Conservation (phyloP, 2,329 filamentous ascomycete species). For the Fulvia fulva region DNA sequence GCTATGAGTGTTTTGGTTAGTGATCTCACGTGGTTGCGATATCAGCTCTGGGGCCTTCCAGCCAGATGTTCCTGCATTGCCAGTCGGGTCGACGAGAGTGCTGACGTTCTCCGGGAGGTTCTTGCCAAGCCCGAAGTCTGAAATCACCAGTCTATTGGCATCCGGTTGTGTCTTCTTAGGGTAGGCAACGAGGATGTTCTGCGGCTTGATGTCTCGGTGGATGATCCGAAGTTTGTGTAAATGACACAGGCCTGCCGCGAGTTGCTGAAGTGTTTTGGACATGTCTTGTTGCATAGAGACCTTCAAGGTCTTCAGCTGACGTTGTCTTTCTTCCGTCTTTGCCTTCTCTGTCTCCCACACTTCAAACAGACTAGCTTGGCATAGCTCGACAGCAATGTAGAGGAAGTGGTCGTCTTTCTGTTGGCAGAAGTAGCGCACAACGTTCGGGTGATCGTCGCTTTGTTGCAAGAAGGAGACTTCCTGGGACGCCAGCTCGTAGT, state of each 20-base stretch:
- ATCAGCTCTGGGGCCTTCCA: slow-evolving; percentile 96
- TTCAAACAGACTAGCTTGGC: slow-evolving; percentile 88
- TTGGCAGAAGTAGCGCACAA: slow-evolving; percentile 94
- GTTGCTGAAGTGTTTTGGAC: slow-evolving; percentile 77
- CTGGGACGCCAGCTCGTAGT: slow-evolving; percentile 91
- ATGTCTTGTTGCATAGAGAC: slow-evolving; percentile 70
- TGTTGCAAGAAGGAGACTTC: slow-evolving; percentile 87
- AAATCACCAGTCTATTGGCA: slow-evolving; percentile 82
- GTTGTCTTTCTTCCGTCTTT: slow-evolving; percentile 38
- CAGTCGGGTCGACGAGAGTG: slow-evolving; percentile 90
- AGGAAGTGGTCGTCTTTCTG: slow-evolving; percentile 84
- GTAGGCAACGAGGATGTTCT: slow-evolving; percentile 84
- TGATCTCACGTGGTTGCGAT: slow-evolving; percentile 50
- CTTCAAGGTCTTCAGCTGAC: slow-evolving; percentile 56
- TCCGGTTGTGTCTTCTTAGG: slow-evolving; percentile 62
- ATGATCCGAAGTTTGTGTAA: slow-evolving; percentile 91
- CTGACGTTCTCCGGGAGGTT: slow-evolving; percentile 92
- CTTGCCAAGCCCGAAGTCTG: slow-evolving; percentile 96
- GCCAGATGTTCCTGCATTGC: slow-evolving; percentile 88
- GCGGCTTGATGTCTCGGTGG: slow-evolving; percentile 93
- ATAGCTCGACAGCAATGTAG: slow-evolving; percentile 93
- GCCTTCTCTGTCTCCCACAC: slow-evolving; percentile 86
- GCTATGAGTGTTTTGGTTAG: slow-evolving; percentile 42
- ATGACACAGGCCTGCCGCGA: slow-evolving; percentile 83
- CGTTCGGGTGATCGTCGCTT: slow-evolving; percentile 93